Evolutionary conservation across 768 basidiomycete genomes (phyloP), one percentile per base, ranked within the genome.

Genomic region (Postia placenta): DNA sequence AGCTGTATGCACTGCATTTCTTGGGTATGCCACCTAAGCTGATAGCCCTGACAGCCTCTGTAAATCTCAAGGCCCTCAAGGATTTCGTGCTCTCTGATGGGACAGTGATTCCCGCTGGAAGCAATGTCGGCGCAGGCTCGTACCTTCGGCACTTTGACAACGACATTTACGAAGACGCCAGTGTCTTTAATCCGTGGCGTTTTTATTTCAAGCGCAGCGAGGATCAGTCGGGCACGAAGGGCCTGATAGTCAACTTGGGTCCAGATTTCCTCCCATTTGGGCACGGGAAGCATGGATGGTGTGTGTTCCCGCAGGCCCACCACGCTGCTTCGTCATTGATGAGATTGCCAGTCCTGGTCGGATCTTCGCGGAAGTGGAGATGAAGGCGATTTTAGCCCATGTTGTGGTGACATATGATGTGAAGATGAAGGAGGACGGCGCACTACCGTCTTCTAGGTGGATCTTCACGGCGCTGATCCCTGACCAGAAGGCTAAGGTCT

Each of bases 121-220:
- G 58, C 3, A 38, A 56, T 17, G 20, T 60, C 26, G 39, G 52
- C 1, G 46, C 50, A 2, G 49, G 60, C 3, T 45, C 55, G 5
- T 17, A 40, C 19, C 42, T 56, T 4, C 52, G 49, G n/a, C 60
- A 60, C 40, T 44, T 55, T 25, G 62, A 67, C 50, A 53, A 56
- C 11, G 43, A 42, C 4, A 24, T 45, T 27, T 67, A 67, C 47
- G 42, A 54, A 2, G 49, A 61, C 33, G 51, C 63, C 17, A 43
- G 44, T 26, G 41, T 28, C 9, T 63, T 64, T 50, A 49, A 59
- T 22, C 59, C 60, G 3, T 63, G 54, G 41, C 50, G 64, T 15
- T 64, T 60, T 49, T 45, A 40, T 22, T 28, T 45, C 19, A 47
- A 55, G 40, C 51, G 56, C 11, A 47, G 49, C 12, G 33, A 41